A percentile compares a stretch with the other conserved stretches of the same genome.
Evolutionary conservation across 2,329 filamentous ascomycete genomes (phyloP).

Genomic region (Trichoderma atrobrunneum): DNA sequence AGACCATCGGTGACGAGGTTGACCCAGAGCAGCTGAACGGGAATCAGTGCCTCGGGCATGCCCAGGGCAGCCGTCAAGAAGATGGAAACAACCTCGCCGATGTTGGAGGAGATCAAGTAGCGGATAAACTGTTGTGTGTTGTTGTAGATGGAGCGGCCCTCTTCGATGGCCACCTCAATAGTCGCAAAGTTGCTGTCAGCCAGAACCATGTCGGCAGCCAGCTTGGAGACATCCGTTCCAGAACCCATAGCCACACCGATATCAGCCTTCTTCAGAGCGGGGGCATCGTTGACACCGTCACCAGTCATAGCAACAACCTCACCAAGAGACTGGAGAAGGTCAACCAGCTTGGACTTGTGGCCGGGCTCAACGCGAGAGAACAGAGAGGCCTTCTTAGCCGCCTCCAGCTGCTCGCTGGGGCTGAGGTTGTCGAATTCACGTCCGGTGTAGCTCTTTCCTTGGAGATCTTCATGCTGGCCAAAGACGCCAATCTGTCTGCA

Average conservation of each 20-base stretch:
- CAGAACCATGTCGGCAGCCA: slow-evolving; percentile 97
- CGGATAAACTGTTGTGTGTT: slow-evolving; percentile 99
- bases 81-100: slow-evolving; percentile 97
- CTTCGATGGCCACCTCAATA: slow-evolving; percentile 92
- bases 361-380: slow-evolving; percentile 95
- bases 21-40: slow-evolving; percentile 97
- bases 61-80: slow-evolving; percentile 94
- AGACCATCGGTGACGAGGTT: slow-evolving; percentile 97
- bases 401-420: slow-evolving; percentile 74
- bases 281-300: slow-evolving; percentile 97
- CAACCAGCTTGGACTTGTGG: slow-evolving; percentile 97
- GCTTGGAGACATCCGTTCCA: slow-evolving; percentile 93
- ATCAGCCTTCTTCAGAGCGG: slow-evolving; percentile 95
- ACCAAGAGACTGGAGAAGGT: slow-evolving; percentile 86
- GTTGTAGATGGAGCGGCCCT: slow-evolving; percentile 98
- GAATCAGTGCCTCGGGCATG: slow-evolving; percentile 96
- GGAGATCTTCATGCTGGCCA: slow-evolving; percentile 73
- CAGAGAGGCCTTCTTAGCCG: slow-evolving; percentile 79
- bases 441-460: slow-evolving; percentile 91
- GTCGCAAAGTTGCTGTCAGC: slow-evolving; percentile 99
- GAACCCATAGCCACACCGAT: slow-evolving; percentile 99
- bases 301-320: slow-evolving; percentile 99
- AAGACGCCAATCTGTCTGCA: slow-evolving; percentile 97
- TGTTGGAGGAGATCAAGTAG: slow-evolving; percentile 98
- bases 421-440: slow-evolving; percentile 88